Conservation (phyloP, 2,329 filamentous ascomycete species). For the Aspergillus sp. region DNA sequence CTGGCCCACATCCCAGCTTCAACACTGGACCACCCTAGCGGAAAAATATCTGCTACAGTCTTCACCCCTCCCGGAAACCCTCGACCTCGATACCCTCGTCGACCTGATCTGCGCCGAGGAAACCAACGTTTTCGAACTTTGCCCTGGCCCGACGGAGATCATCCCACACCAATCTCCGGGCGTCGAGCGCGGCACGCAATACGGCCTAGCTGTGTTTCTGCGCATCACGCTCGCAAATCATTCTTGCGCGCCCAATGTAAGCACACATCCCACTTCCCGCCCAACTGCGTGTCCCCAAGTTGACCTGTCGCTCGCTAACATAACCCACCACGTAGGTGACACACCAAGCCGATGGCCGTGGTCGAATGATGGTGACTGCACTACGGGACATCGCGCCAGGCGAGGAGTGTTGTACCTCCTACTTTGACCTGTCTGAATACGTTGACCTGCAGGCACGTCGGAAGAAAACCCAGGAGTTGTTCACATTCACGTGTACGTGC, state of each 20-base stretch:
- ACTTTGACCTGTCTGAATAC: slow-evolving; percentile 3
- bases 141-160: not conserved
- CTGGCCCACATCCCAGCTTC: not conserved
- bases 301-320: not conserved
- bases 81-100: not conserved
- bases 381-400: not conserved
- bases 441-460: not conserved
- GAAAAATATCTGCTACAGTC: not conserved
- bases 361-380: slow-evolving; percentile 1
- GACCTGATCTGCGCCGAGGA: not conserved
- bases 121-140: too few relatives aligned
- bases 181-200: not conserved
- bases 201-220: not conserved
- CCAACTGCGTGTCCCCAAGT: not conserved
- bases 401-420: slow-evolving; percentile 5
- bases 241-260: slow-evolving; percentile 10
- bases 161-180: not conserved
- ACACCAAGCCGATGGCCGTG: not conserved
- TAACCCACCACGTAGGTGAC: not conserved
- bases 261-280: not conserved
- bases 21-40: not conserved
- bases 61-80: not conserved
- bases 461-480: not conserved
- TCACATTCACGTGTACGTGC: not conserved
- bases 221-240: slow-evolving; percentile 1